Percentiles rank a stretch among this genome's conserved stretches.
phyloP scores from a whole-genome alignment of 805 yeast species.

The Saccharomycopsis sp. region DNA sequence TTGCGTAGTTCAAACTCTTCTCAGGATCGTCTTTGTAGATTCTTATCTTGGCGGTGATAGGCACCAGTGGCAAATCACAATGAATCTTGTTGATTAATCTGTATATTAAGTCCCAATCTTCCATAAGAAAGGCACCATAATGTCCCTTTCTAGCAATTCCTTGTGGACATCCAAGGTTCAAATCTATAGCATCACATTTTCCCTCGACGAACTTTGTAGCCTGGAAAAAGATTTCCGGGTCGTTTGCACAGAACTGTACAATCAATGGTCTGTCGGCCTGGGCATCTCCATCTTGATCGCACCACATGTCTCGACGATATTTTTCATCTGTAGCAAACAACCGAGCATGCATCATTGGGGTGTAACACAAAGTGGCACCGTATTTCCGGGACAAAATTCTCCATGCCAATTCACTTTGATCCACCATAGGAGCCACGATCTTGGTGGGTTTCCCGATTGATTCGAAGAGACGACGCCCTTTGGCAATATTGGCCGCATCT shows the following conservation, averaged over 20 bases:
- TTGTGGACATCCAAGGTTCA: constrained; percentile 95
- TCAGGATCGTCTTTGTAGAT: constrained; percentile 71
- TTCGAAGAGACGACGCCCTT: constrained; percentile 69
- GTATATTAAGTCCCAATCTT: constrained; percentile 84
- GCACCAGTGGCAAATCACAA: constrained; percentile 56
- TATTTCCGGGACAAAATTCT: constrained; percentile 76
- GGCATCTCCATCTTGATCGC: constrained; percentile 63
- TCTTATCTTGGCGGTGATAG: constrained; percentile 92
- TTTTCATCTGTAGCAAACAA: constrained; percentile 77
- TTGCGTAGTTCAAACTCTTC: constrained; percentile 79
- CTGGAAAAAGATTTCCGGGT: constrained; percentile 68
- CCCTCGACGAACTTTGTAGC: constrained; percentile 80
- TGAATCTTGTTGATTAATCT: constrained; percentile 67
- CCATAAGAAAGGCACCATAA: constrained; percentile 94
- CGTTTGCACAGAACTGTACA: constrained; percentile 94
- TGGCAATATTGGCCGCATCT: neutral
- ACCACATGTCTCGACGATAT: constrained; percentile 71
- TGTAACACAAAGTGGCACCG: constrained; percentile 90
- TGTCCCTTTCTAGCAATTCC: constrained; percentile 92
- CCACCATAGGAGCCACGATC: constrained; percentile 97
- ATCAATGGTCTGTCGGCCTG: constrained; percentile 73
- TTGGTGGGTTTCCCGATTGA: constrained; percentile 68
- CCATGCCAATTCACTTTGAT: constrained; percentile 94
- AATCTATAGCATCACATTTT: constrained; percentile 89
- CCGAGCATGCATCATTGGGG: constrained; percentile 94